Base-by-base conservation (phyloP, 345 rosid species). In the Garcia nutans region DNA sequence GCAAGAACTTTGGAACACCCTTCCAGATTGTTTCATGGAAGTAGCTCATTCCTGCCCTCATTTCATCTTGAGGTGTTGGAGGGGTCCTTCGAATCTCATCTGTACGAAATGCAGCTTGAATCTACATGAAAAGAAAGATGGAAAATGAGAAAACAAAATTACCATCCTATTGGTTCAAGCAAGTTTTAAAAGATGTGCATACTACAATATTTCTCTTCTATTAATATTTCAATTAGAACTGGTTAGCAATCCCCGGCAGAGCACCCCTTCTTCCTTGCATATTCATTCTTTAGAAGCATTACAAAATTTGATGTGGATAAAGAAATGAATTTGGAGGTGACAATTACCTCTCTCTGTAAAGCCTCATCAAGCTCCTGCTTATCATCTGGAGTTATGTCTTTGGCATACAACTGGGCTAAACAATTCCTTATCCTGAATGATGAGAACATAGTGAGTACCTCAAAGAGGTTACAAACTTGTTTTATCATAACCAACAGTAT, bases 31-130 rank as follows among this genome's bases (percentile, higher is more conserved):
- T 96, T 85, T 96, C 99, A 60, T 93, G 99, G 85, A 96, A 96
- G 82, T 95, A 95, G 77, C 99, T 95, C 99, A 95, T 93, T 77
- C 99, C 99, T 33, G 93, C 96, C 78, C 99, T 90, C 99, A 93
- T 96, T 76, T 96, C 99, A 88, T 96, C 99, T 81, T 96, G 99
- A 0, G 99, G 99, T 56, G 99, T 88, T 0, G 99, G 99, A 76
- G 97, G 93, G 20, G 98, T 93, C 86, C 99, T 93, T 62, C 97
- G 89, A 59, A 96, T 96, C 87, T 96, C 99, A 83, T 96, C 99
- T 0, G 99, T 96, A 15, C 99, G 98, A 81, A 93, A 96, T 47
- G 98, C 99, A 86, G 99, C 99, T 96, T 96, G 99, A 83, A 96
- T 93, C 99, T 96, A 76, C 68, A 80, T n/a, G n/a, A 33, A 24